Conservation (phyloP, 2,329 filamentous ascomycete genomes). For the Huntiella bhutanensis region DNA sequence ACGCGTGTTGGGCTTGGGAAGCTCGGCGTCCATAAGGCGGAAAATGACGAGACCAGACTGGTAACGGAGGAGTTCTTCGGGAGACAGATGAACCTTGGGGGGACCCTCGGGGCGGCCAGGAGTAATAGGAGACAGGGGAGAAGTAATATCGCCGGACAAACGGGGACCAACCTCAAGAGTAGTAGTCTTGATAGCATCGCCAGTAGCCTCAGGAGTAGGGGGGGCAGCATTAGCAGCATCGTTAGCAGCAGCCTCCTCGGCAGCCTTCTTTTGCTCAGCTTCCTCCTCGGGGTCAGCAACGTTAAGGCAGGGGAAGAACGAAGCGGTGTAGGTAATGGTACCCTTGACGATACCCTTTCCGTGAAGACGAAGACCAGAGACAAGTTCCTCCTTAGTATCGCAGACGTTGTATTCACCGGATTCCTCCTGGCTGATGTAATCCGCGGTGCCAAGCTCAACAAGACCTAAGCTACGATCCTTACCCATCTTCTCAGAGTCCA, state of each 20-base stretch:
- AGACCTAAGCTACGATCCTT: slow-evolving; percentile 77
- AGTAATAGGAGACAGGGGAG: slow-evolving; percentile 21
- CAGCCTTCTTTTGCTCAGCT: slow-evolving; percentile 36
- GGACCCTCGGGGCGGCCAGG: slow-evolving; percentile 26
- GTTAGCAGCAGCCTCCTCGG: slow-evolving; percentile 21
- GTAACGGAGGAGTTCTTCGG: slow-evolving; percentile 65
- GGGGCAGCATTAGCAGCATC: slow-evolving; percentile 16
- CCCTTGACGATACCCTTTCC: slow-evolving; percentile 62
- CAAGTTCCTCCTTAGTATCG: slow-evolving; percentile 50
- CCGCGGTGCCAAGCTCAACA: slow-evolving; percentile 55
- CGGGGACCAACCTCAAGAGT: slow-evolving; percentile 8
- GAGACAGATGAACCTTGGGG: slow-evolving; percentile 59
- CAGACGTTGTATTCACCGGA: slow-evolving; percentile 64
- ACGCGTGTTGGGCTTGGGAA: slow-evolving; percentile 56
- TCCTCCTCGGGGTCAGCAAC: slow-evolving; percentile 81
- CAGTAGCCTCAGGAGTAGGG: slow-evolving; percentile 5
- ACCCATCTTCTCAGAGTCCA: slow-evolving; percentile 86
- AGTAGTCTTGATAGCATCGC: slow-evolving; percentile 14
- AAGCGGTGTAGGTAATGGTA: slow-evolving; percentile 57
- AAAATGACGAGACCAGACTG: slow-evolving; percentile 90
- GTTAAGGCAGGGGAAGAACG: slow-evolving; percentile 82
- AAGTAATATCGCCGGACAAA: slow-evolving; percentile 11
- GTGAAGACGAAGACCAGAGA: slow-evolving; percentile 54
- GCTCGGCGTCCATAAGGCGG: slow-evolving; percentile 75
- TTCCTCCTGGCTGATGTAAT: slow-evolving; percentile 63